phyloP scores from a whole-genome alignment of 116 monocot genomes.

The Posidonia oceanica region DNA sequence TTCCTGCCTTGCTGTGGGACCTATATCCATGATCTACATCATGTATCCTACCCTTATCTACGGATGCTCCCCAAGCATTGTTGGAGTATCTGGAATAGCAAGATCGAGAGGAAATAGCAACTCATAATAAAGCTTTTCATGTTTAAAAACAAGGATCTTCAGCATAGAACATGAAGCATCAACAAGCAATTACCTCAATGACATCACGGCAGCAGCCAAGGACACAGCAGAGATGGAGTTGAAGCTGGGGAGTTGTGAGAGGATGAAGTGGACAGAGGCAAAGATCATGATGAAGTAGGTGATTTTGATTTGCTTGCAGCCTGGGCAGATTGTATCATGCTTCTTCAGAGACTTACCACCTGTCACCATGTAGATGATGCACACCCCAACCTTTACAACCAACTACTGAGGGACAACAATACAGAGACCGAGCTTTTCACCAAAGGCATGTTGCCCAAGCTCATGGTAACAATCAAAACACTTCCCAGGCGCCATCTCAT shows the following conservation, averaged over 20 bases:
- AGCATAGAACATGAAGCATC: background rate
- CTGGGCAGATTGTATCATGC: slow-evolving; percentile 37
- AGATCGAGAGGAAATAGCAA: no score
- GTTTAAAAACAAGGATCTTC: no score
- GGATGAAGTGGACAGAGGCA: slow-evolving; percentile 73
- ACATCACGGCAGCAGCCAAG: slow-evolving; percentile 92
- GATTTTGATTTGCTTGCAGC: slow-evolving; percentile 45
- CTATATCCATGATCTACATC: no score
- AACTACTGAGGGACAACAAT: slow-evolving; percentile 86
- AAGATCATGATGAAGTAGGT: slow-evolving; percentile 90
- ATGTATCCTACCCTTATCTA: no score
- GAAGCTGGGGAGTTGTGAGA: slow-evolving; percentile 55
- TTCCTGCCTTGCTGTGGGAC: no score
- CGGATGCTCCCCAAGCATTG: no score
- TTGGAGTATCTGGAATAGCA: no score
- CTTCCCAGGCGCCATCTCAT: slow-evolving; percentile 64
- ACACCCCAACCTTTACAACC: slow-evolving; percentile 48
- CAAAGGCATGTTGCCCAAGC: slow-evolving; percentile 65
- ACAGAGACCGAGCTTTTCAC: slow-evolving; percentile 57
- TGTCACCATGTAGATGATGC: slow-evolving; percentile 86
- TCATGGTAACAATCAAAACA: slow-evolving; percentile 65
- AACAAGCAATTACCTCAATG: slow-evolving; percentile 31
- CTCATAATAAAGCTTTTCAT: no score
- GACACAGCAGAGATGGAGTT: slow-evolving; percentile 23
- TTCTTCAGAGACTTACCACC: slow-evolving; percentile 73